A percentile compares a stretch with the other conserved stretches of the same genome.
Evolutionary conservation across 352 stramenopile species (phyloP).

Genomic region (Globisporangium ultimum): DNA sequence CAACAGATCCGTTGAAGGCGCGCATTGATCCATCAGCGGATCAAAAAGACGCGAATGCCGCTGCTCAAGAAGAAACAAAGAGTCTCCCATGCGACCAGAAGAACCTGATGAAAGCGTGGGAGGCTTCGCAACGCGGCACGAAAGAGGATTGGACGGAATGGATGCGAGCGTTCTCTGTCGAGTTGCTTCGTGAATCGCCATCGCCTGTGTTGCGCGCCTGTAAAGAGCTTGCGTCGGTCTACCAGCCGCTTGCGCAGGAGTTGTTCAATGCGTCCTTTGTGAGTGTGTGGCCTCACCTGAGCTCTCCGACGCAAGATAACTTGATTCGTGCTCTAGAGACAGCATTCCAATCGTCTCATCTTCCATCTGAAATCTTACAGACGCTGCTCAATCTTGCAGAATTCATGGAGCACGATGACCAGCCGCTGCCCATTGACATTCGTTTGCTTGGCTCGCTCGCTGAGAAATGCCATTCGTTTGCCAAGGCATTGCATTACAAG

Average conservation of each 20-base stretch:
- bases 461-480: conserved; percentile 98
- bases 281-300: conserved; percentile 97
- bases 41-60: conserved; percentile 29
- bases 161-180: conserved; percentile 96
- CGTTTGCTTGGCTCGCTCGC: conserved; percentile 94
- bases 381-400: conserved; percentile 98
- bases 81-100: conserved; percentile 78
- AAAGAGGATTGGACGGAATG: conserved; percentile 99
- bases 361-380: conserved; percentile 98
- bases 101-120: conserved; percentile 85
- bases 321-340: conserved; percentile 94
- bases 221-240: conserved; percentile 96
- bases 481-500: conserved; percentile 98
- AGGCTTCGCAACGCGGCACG: conserved; percentile 77
- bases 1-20: conserved; percentile 64
- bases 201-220: conserved; percentile 94
- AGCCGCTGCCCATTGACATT: conserved; percentile 97
- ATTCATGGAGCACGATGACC: conserved; percentile 99
- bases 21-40: conserved; percentile 30
- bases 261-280: conserved; percentile 99
- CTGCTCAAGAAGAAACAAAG: conserved; percentile 62
- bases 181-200: conserved; percentile 97
- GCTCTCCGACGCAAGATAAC: conserved; percentile 85
- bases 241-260: conserved; percentile 97
- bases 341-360: conserved; percentile 90